These are phyloP conservation scores for Dictyostelium discoideum DNA, from an alignment of 78 protist genomes.

Conservation along the genomic window dicty_2.7 NC_007088.5:5544001-5544500, in stretches of 20 bases:
- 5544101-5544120: neutral
- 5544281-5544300: neutral
- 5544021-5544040: neutral
- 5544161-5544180: neutral
- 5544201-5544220: neutral
- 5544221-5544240: neutral
- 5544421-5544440: neutral
- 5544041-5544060: neutral
- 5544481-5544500: neutral
- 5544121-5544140: neutral
- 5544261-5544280: neutral
- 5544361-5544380: neutral
- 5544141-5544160: neutral
- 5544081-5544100: neutral
- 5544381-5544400: neutral
- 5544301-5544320: neutral
- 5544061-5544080: neutral
- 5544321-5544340: neutral
- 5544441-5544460: neutral
- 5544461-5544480: neutral
- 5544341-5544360: neutral
- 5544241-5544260: neutral
- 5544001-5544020: neutral
- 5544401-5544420: neutral
- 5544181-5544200: neutral